These are phyloP conservation scores for Penicillium palitans DNA, from an alignment of 2,329 filamentous ascomycete genomes.

Conservation along the genomic window DNA sequence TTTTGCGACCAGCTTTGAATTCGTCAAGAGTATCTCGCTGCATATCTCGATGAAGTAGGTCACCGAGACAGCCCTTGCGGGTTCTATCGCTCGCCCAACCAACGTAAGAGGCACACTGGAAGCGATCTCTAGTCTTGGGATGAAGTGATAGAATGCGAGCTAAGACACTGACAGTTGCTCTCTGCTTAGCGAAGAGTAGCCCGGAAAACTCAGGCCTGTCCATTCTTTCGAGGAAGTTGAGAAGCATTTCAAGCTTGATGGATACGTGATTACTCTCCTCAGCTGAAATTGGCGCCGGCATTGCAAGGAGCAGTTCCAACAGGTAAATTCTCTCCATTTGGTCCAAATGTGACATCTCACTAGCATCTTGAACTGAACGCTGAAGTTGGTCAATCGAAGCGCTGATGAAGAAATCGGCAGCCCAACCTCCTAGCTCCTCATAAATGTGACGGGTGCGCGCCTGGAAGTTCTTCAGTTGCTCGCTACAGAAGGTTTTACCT, in stretches of 20 bases:
- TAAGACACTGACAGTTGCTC: constrained; percentile 62
- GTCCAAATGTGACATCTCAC: constrained; percentile 45
- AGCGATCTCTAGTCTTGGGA: constrained; percentile 49
- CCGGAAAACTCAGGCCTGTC: constrained; percentile 52
- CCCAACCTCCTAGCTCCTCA: constrained; percentile 66
- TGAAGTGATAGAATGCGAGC: constrained; percentile 57
- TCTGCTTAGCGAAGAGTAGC: constrained; percentile 68
- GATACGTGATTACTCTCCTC: constrained; percentile 45
- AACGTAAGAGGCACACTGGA: constrained; percentile 44
- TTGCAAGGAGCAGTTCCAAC: constrained; percentile 38
- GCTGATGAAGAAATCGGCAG: constrained; percentile 65
- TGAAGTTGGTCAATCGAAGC: constrained; percentile 47
- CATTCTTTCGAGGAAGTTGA: constrained; percentile 53
- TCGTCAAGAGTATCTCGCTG: constrained; percentile 55
- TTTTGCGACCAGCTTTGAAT: constrained; percentile 55
- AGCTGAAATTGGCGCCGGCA: constrained; percentile 22
- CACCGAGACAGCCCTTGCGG: constrained; percentile 50
- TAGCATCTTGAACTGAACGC: constrained; percentile 26
- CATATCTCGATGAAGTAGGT: constrained; percentile 49
- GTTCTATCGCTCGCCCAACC: constrained; percentile 49
- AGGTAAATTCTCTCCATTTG: constrained; percentile 59
- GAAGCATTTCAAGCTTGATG: constrained; percentile 58
- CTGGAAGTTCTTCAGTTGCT: constrained; percentile 58
- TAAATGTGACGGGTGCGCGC: constrained; percentile 54
- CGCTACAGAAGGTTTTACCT: constrained; percentile 45